Percentiles rank a stretch among this genome's conserved stretches.
These are phyloP conservation scores for Cenococcum geophilum DNA, from an alignment of 495 filamentous ascomycete species.

Conservation along the genomic window DNA sequence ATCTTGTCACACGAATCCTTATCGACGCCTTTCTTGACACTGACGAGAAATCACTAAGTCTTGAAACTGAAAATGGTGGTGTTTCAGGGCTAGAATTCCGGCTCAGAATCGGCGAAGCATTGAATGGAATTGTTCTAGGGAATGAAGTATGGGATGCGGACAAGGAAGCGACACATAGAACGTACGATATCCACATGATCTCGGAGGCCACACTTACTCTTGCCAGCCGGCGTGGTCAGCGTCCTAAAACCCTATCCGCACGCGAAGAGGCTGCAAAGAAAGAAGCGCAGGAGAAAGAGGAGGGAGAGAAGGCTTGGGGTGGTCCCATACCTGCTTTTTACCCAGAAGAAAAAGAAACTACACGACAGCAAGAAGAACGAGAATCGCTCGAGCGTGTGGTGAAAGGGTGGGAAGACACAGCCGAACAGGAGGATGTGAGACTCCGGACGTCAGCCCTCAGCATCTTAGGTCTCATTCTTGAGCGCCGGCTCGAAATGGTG, in stretches of 20 bases:
- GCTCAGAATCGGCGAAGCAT: slow-evolving; percentile 24
- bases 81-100: slow-evolving; percentile 26
- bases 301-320: slow-evolving; percentile 50
- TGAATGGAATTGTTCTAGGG: slow-evolving; percentile 17
- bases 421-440: slow-evolving; percentile 66
- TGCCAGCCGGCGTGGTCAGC: slow-evolving; percentile 57
- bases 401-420: slow-evolving; percentile 64
- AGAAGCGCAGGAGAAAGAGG: slow-evolving; percentile 41
- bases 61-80: slow-evolving; percentile 53
- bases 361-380: slow-evolving; percentile 32
- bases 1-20: slow-evolving; percentile 18
- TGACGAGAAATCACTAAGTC: slow-evolving; percentile 14
- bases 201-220: slow-evolving; percentile 59
- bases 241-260: slow-evolving; percentile 48
- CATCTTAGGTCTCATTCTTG: slow-evolving; percentile 59
- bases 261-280: slow-evolving; percentile 47
- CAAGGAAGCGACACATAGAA: slow-evolving; percentile 21
- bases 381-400: slow-evolving; percentile 55
- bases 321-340: slow-evolving; percentile 43
- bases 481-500: slow-evolving; percentile 56
- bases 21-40: slow-evolving; percentile 22
- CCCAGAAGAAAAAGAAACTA: slow-evolving; percentile 38
- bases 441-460: slow-evolving; percentile 73
- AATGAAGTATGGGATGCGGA: slow-evolving; percentile 51
- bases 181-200: slow-evolving; percentile 38